These are phyloP conservation scores for Jacaranda mimosifolia DNA, from an alignment of 257 asterid genomes.

Conservation along the genomic window DNA sequence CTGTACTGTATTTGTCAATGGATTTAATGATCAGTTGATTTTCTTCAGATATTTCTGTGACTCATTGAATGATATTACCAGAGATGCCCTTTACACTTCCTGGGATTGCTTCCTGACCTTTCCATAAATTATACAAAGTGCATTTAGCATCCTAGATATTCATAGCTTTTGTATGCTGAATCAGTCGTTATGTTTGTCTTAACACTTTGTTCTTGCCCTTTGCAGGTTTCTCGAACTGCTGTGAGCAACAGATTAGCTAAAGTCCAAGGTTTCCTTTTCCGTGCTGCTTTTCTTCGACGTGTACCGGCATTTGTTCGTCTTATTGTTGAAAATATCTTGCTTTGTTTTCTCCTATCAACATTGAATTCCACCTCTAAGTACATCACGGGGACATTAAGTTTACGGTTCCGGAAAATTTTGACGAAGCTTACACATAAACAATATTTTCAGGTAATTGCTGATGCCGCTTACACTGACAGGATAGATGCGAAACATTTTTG, in stretches of 20 bases:
- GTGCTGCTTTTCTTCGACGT: slow-evolving; percentile 97
- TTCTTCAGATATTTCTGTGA: not conserved
- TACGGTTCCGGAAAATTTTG: slow-evolving; percentile 86
- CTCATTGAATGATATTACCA: slow-evolving; percentile 10
- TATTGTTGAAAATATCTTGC: slow-evolving; percentile 84
- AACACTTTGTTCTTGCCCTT: slow-evolving; percentile 29
- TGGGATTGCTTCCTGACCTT: slow-evolving; percentile 17
- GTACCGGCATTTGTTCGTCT: slow-evolving; percentile 90
- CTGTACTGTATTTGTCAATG: slow-evolving; percentile 12
- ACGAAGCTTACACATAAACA: slow-evolving; percentile 88
- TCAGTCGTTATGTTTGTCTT: slow-evolving; percentile 20
- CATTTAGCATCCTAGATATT: not conserved
- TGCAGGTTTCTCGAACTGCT: slow-evolving; percentile 89
- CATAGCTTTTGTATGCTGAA: slow-evolving; percentile 7
- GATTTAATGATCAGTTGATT: not conserved
- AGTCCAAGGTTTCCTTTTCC: slow-evolving; percentile 99
- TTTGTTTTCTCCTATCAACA: slow-evolving; percentile 92
- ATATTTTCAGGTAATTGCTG: slow-evolving; percentile 86
- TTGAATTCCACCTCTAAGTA: slow-evolving; percentile 92
- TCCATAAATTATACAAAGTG: not conserved
- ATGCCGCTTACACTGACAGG: slow-evolving; percentile 35
- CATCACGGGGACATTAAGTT: slow-evolving; percentile 88
- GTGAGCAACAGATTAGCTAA: slow-evolving; percentile 97
- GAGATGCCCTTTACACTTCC: not conserved
- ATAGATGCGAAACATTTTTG: slow-evolving; percentile 19